Evolutionary conservation across 2,329 filamentous ascomycete species (phyloP), one percentile per base, ranked within the genome.

Genomic region (Stylonectria norvegica): DNA sequence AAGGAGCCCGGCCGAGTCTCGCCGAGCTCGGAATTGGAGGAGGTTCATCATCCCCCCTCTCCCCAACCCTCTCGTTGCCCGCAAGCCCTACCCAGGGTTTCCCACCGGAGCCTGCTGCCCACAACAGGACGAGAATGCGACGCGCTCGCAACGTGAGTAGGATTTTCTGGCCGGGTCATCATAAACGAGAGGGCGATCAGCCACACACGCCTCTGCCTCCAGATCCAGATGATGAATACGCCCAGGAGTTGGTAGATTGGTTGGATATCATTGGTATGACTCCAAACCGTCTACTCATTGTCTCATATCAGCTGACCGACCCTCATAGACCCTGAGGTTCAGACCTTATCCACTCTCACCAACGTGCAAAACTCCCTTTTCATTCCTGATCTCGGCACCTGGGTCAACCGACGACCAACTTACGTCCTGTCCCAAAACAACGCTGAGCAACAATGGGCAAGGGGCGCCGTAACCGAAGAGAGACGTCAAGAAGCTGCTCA

Each of bases 301-400:
- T n/a, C 10, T 6, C 2, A 10, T 3, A 31, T 15, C 5, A 20
- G 27, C 15, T n/a, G 14, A 18, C 42, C 47, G 42, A 49, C 30
- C 23, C 5, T 4, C 18, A 5, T 49, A 89, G 88, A 94, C 55
- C 87, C 88, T 29, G 86, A 94, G 66, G 82, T 95, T 4, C 81
- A 86, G 23, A 88, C 88, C 0, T 69, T 95, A 4, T 88, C 86
- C 0, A 91, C 87, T 11, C 75, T 94, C 8, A 94, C 86, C 30
- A 95, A 95, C 56, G 83, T 95, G 15, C 88, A 94, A 57, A 95
- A 95, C 60, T 93, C 88, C 0, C 78, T 95, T 8, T 94, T 94
- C 63, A 70, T 94, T 2, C 89, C 89, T 0, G 83, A 89, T 49
- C 71, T 94, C n/a, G 88, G 88, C 28, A 70, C 73, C 43, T 81